Conservation (phyloP, 2,329 filamentous ascomycete genomes). For the Penicillium sp. region DNA sequence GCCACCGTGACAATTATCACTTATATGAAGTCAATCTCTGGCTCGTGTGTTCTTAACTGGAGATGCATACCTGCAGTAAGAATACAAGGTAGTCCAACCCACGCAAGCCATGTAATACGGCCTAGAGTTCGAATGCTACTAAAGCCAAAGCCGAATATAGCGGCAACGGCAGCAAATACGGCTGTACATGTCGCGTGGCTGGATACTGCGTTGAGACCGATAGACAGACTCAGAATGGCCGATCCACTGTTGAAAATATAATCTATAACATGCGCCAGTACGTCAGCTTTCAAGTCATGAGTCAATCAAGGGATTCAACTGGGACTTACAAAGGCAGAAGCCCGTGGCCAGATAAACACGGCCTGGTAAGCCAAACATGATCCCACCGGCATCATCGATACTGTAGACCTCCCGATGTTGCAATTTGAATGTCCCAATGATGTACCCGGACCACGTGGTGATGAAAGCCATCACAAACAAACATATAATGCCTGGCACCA, state of each 20-base stretch:
- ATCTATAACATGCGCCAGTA: background rate
- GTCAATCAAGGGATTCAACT: background rate
- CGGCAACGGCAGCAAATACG: slow-evolving; percentile 13
- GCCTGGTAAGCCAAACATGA: slow-evolving; percentile 8
- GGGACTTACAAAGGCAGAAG: slow-evolving; percentile 4
- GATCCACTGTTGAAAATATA: slow-evolving; percentile 11
- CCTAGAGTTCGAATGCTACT: slow-evolving; percentile 13
- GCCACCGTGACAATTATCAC: slow-evolving; percentile 33
- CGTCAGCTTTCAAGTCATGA: background rate
- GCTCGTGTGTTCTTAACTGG: background rate
- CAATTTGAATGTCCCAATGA: slow-evolving; percentile 9
- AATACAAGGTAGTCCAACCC: slow-evolving; percentile 5
- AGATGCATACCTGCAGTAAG: slow-evolving; percentile 37
- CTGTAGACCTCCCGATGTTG: slow-evolving; percentile 6
- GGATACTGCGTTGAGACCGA: slow-evolving; percentile 10
- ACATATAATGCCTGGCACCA: background rate
- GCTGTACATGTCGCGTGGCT: slow-evolving; percentile 10
- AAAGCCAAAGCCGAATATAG: slow-evolving; percentile 8
- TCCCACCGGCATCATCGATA: slow-evolving; percentile 10
- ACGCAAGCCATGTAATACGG: slow-evolving; percentile 13
- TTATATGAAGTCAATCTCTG: slow-evolving; percentile 7
- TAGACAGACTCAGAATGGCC: slow-evolving; percentile 11
- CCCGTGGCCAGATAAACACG: slow-evolving; percentile 1
- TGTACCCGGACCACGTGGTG: slow-evolving; percentile 3
- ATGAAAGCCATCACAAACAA: background rate